Conservation (phyloP, 78 protist species). For the Chrysochromulina tobinii region DNA sequence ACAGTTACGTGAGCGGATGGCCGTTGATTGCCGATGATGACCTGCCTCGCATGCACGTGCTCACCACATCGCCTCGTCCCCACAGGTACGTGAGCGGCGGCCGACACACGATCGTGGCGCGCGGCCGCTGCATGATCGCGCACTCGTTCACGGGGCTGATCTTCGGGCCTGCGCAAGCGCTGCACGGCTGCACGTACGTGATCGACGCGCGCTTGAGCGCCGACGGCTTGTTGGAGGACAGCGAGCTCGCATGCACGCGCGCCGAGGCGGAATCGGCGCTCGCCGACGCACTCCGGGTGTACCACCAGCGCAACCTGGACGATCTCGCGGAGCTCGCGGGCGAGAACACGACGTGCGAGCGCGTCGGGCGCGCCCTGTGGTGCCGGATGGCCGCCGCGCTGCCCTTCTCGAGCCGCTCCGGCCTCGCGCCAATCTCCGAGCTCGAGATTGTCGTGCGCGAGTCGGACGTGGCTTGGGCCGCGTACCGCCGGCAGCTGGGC, state of each 20-base stretch:
- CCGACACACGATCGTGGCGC: not conserved
- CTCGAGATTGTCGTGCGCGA: not conserved
- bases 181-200: not conserved
- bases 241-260: not conserved
- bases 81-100: too few relatives aligned
- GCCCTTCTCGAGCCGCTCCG: not conserved
- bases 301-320: conserved; percentile 8
- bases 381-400: not conserved
- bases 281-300: not conserved
- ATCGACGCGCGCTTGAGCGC: not conserved
- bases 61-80: too few relatives aligned
- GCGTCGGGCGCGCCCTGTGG: not conserved
- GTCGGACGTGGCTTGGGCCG: not conserved
- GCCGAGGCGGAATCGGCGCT: not conserved
- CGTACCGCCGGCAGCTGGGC: not conserved
- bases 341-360: not conserved
- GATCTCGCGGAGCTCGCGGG: not conserved
- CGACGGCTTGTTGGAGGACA: not conserved
- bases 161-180: not conserved
- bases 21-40: too few relatives aligned
- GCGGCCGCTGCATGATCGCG: not conserved
- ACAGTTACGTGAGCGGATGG: too few relatives aligned
- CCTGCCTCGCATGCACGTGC: too few relatives aligned
- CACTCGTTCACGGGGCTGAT: not conserved
- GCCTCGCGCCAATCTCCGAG: not conserved